Evolutionary conservation across 2,329 filamentous ascomycete genomes (phyloP).

Genomic region (Xylaria arbuscula): DNA sequence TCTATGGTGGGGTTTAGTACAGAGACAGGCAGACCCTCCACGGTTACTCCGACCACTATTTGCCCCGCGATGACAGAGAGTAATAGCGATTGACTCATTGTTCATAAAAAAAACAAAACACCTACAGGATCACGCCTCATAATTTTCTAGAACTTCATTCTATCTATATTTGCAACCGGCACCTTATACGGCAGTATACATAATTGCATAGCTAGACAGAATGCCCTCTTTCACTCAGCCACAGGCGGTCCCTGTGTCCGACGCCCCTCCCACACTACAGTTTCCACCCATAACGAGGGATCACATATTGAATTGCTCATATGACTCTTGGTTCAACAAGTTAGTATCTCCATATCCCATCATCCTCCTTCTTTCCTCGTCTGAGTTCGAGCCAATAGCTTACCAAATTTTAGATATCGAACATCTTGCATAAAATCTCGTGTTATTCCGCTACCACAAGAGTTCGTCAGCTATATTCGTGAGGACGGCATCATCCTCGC

Average conservation of each 20-base stretch:
- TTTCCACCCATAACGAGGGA: constrained; percentile 87
- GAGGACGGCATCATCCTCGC: constrained; percentile 93
- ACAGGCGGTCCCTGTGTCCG: constrained; percentile 38
- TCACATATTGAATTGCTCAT: constrained; percentile 95
- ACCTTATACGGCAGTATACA: not conserved
- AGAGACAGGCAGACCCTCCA: not conserved
- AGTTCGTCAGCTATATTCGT: constrained; percentile 87
- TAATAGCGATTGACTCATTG: constrained; percentile 28
- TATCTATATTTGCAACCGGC: not conserved
- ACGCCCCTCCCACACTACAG: constrained; percentile 40
- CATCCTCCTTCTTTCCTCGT: not conserved
- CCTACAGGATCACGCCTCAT: not conserved
- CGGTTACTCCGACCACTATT: not conserved
- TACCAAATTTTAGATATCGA: constrained; percentile 70
- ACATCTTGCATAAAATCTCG: constrained; percentile 85
- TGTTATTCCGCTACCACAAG: constrained; percentile 78
- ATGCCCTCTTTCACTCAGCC: constrained; percentile 47
- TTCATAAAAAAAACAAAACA: not conserved
- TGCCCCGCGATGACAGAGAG: constrained; percentile 37
- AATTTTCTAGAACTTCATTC: not conserved
- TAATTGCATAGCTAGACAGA: not conserved
- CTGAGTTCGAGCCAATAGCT: constrained; percentile 7
- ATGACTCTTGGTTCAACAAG: constrained; percentile 89
- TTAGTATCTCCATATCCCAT: constrained; percentile 52
- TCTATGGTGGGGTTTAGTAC: constrained; percentile 24